These are phyloP conservation scores for Saksenaea oblongispora DNA, from an alignment of 371 early-diverging fungal species.

Conservation along the genomic window DNA sequence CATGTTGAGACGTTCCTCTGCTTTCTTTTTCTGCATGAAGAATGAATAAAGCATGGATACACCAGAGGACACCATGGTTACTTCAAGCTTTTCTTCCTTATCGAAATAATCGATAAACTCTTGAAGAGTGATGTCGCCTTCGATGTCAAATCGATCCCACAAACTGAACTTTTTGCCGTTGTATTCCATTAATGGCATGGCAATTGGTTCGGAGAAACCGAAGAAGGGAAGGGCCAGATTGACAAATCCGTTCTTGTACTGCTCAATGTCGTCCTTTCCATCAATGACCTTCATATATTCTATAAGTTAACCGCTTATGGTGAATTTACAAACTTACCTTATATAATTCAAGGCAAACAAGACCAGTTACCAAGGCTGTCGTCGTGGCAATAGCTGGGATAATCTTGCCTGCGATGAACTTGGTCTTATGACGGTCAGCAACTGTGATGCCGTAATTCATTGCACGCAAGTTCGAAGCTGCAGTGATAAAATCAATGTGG, in stretches of 20 bases:
- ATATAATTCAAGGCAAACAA: slow-evolving; percentile 98
- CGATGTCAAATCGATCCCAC: slow-evolving; percentile 97
- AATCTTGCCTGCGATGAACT: slow-evolving; percentile 99
- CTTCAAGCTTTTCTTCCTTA: slow-evolving; percentile 81
- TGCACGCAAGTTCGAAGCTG: slow-evolving; percentile 98
- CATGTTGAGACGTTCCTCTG: slow-evolving; percentile 77
- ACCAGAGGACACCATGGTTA: slow-evolving; percentile 95
- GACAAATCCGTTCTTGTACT: slow-evolving; percentile 99
- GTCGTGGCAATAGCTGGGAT: slow-evolving; percentile 99
- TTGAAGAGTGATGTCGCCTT: slow-evolving; percentile 84
- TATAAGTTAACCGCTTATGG: neutral
- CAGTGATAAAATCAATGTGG: slow-evolving; percentile 99
- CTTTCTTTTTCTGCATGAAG: slow-evolving; percentile 88
- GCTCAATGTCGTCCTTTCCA: slow-evolving; percentile 82
- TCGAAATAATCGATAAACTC: slow-evolving; percentile 90
- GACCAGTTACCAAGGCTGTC: slow-evolving; percentile 98
- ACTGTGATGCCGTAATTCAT: slow-evolving; percentile 94
- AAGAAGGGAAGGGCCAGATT: slow-evolving; percentile 99
- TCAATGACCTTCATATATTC: slow-evolving; percentile 55
- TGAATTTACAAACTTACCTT: slow-evolving; percentile 59
- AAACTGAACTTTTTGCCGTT: slow-evolving; percentile 86
- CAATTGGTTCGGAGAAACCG: slow-evolving; percentile 98
- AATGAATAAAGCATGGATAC: slow-evolving; percentile 93
- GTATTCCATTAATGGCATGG: slow-evolving; percentile 84
- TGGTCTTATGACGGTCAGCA: slow-evolving; percentile 95